Percentiles rank a stretch among this genome's conserved stretches.
phyloP scores from a whole-genome alignment of 2,329 filamentous ascomycete genomes.

The Fonsecaea pugnacius region DNA sequence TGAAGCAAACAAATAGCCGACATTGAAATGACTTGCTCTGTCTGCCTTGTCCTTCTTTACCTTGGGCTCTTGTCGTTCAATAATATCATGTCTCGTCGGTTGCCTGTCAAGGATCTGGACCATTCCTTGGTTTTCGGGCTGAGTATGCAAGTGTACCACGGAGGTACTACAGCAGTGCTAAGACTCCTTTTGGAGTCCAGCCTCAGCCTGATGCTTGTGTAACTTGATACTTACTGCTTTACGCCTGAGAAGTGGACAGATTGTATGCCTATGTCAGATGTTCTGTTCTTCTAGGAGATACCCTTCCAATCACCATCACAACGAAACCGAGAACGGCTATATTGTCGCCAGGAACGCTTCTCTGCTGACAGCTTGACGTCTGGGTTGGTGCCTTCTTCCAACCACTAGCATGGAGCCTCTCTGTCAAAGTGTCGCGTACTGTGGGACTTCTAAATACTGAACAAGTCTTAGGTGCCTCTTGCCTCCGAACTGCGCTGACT shows the following conservation, averaged over 20 bases:
- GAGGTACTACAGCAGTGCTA: not conserved
- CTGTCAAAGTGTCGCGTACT: not conserved
- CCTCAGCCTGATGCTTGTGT: not conserved
- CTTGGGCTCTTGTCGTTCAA: not conserved
- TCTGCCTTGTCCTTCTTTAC: not conserved
- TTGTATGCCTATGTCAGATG: not conserved
- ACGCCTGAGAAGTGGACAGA: not conserved
- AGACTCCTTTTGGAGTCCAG: not conserved
- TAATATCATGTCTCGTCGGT: not conserved
- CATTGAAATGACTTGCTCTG: not conserved
- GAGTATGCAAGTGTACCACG: not conserved
- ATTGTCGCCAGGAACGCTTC: not conserved
- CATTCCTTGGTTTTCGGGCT: not conserved
- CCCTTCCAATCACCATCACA: not conserved
- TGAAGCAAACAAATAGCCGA: not conserved
- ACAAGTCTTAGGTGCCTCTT: not conserved
- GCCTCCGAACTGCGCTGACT: not conserved
- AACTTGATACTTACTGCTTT: not conserved
- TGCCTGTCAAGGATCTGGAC: not conserved
- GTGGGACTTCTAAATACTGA: not conserved
- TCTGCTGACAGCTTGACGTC: not conserved
- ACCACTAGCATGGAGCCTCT: constrained; percentile 1
- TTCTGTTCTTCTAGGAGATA: not conserved
- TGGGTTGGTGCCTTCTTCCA: not conserved
- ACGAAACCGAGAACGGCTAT: not conserved